Evolutionary conservation across 2,329 filamentous ascomycete genomes (phyloP).

Genomic region (Fusarium sp.): DNA sequence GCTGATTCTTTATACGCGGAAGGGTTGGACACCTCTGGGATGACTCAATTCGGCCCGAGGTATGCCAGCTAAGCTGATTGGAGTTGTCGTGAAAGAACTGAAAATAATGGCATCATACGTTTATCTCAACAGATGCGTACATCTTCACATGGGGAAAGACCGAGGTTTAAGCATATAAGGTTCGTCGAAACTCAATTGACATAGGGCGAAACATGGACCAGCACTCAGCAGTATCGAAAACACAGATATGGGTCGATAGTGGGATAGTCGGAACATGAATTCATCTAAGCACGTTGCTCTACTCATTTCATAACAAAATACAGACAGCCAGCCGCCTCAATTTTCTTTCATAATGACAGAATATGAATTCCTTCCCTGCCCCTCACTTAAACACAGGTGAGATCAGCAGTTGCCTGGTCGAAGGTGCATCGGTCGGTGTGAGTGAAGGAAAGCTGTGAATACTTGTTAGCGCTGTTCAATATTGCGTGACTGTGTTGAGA

Average conservation of each 20-base stretch:
- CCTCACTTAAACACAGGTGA: constrained; percentile 7
- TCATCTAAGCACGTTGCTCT: background rate
- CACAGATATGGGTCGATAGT: background rate
- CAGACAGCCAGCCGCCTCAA: background rate
- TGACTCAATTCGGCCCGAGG: too few relatives aligned
- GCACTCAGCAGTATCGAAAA: background rate
- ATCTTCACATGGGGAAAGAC: too few relatives aligned
- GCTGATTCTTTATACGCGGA: too few relatives aligned
- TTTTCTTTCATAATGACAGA: background rate
- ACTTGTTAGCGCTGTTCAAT: accelerated
- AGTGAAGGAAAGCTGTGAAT: background rate
- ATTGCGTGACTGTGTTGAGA: accelerated
- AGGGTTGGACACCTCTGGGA: too few relatives aligned
- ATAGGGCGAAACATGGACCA: background rate
- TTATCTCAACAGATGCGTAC: too few relatives aligned
- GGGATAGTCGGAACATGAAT: background rate
- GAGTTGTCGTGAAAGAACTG: too few relatives aligned
- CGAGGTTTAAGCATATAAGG: background rate
- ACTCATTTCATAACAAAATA: background rate
- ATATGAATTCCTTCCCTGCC: too few relatives aligned
- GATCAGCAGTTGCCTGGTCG: constrained; percentile 2
- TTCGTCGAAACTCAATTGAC: background rate
- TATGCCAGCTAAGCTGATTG: too few relatives aligned
- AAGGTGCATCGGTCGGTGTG: constrained; percentile 12
- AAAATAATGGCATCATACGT: too few relatives aligned